Evolutionary conservation across 805 yeast species (phyloP).

Genomic region (Yamadazyma laniorum): DNA sequence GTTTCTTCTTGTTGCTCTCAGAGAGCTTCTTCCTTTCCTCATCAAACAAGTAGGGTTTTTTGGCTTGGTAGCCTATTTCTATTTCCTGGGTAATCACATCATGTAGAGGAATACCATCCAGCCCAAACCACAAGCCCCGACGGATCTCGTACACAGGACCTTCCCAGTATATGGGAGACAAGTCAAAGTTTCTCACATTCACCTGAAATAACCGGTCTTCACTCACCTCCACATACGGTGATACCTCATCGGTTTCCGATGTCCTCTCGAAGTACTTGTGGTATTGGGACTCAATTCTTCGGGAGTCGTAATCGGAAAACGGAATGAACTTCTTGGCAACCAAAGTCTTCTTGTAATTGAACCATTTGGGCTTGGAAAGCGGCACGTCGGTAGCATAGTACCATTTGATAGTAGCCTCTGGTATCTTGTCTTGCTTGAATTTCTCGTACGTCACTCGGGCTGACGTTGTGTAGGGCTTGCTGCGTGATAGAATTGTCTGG

Average conservation of each 20-base stretch:
- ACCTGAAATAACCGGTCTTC: conserved; percentile 82
- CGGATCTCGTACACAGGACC: conserved; percentile 84
- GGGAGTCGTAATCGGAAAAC: conserved; percentile 63
- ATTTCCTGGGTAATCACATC: conserved; percentile 51
- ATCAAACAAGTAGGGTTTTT: conserved; percentile 34
- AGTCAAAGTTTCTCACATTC: conserved; percentile 49
- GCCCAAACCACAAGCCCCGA: conserved; percentile 79
- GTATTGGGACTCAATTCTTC: conserved; percentile 54
- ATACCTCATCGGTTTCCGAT: not conserved
- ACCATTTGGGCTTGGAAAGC: conserved; percentile 59
- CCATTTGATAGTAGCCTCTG: conserved; percentile 49
- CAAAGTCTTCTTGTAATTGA: conserved; percentile 48
- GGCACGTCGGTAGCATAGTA: conserved; percentile 84
- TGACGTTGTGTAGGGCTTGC: conserved; percentile 11
- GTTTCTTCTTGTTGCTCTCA: not conserved
- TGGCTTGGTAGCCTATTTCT: conserved; percentile 51
- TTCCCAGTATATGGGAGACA: conserved; percentile 80
- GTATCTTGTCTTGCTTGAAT: conserved; percentile 8
- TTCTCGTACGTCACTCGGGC: conserved; percentile 9
- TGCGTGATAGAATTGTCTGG: conserved; percentile 2
- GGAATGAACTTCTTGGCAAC: conserved; percentile 62
- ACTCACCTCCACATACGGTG: conserved; percentile 54
- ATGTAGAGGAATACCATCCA: conserved; percentile 55
- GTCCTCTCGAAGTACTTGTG: conserved; percentile 20
- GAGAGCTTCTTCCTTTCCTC: conserved; percentile 12